phyloP scores from a whole-genome alignment of 768 basidiomycete species.

The Phylloporus arenicola region DNA sequence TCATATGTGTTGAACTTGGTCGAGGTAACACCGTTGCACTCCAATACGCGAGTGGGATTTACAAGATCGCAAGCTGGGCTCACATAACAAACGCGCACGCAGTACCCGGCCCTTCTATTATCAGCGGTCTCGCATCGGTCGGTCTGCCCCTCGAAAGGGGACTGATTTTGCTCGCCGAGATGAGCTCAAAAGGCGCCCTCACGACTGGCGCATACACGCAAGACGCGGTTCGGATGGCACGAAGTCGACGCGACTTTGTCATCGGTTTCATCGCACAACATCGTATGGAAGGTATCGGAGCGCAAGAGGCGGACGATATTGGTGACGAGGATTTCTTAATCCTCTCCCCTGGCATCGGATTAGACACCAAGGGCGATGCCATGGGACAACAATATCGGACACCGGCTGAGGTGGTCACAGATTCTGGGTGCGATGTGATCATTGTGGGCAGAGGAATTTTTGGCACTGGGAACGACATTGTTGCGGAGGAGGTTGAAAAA shows the following conservation, averaged over 20 bases:
- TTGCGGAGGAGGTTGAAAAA: constrained; percentile 36
- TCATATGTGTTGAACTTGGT: constrained; percentile 2
- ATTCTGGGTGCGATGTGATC: constrained; percentile 89
- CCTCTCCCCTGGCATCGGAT: constrained; percentile 87
- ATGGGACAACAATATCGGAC: constrained; percentile 97
- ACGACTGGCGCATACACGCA: constrained; percentile 80
- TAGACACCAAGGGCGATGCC: constrained; percentile 70
- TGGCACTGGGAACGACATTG: constrained; percentile 47
- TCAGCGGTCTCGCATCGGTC: constrained; percentile 83
- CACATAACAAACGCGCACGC: constrained; percentile 97
- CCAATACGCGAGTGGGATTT: constrained; percentile 89
- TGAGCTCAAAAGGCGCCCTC: constrained; percentile 88
- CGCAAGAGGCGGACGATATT: constrained; percentile 22
- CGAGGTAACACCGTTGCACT: constrained; percentile 93
- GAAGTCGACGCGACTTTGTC: constrained; percentile 77
- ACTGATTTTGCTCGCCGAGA: constrained; percentile 88
- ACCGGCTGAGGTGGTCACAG: constrained; percentile 73
- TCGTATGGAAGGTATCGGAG: constrained; percentile 68
- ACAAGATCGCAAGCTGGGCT: constrained; percentile 93
- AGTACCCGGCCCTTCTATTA: constrained; percentile 91
- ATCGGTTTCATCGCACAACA: constrained; percentile 93
- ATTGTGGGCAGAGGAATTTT: constrained; percentile 97
- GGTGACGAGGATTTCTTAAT: constrained; percentile 78
- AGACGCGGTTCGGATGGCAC: constrained; percentile 83
- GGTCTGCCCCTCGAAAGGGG: constrained; percentile 81